These are phyloP conservation scores for Sherardia arvensis DNA, from an alignment of 257 asterid species.

Conservation along the genomic window DNA sequence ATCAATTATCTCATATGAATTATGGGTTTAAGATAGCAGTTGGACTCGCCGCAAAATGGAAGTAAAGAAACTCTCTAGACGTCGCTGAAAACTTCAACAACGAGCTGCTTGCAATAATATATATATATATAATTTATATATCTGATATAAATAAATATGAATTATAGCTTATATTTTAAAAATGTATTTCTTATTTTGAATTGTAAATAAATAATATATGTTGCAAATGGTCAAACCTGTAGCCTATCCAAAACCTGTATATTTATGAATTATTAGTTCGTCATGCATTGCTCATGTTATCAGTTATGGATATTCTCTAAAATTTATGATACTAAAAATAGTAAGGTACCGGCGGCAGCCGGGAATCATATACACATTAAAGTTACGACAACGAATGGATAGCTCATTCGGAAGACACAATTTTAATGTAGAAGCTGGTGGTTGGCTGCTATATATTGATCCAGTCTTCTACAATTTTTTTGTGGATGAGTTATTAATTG, in stretches of 20 bases:
- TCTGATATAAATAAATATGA: no score
- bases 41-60: neutral
- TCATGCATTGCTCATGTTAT: neutral
- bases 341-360: neutral
- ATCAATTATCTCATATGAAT: no score
- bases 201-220: no score
- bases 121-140: no score
- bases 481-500: neutral
- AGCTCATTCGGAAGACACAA: neutral
- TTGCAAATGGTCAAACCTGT: neutral
- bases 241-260: neutral
- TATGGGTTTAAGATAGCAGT: no score
- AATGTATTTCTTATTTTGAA: no score
- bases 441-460: neutral
- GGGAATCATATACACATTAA: neutral
- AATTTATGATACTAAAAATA: neutral
- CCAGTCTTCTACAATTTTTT: neutral
- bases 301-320: neutral
- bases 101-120: neutral
- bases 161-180: no score
- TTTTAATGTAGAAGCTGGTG: neutral
- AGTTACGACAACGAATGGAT: neutral
- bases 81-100: neutral
- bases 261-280: neutral
- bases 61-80: neutral